Base-by-base conservation (phyloP, 495 filamentous ascomycete species). In the Hyphodiscus hymeniophilus region DNA sequence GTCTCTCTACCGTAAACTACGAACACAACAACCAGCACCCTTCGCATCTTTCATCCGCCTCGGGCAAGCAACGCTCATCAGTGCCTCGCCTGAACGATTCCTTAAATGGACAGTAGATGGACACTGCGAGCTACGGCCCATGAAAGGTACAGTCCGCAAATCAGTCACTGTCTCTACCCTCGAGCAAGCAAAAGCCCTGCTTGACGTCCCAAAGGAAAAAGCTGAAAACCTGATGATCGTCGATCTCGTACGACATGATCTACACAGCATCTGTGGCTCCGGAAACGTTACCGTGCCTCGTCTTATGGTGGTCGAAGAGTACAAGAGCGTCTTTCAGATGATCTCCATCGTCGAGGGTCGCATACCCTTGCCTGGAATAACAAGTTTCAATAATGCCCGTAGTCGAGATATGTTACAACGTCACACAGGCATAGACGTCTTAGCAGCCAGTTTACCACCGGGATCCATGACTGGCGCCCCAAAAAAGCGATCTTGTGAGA, bases 171-270 rank as follows among this genome's bases (percentile, higher is more conserved):
- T 70, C 0, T 41, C 63, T 0, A 91, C 84, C 1, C 67, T 82
- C 34, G 74, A 69, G 11, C 70, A 83, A 53, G 91, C 90, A 12
- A 78, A 76, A 32, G 62, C 63, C 32, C 76, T 89, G 49, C 75
- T 95, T 3, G 71, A 80, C 41, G 74, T 84, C 1, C 80, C 82
- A 11, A 98, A 98, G 60, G 92, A 96, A 59, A 82, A 81, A 57
- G 90, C 92, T 11, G 92, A 98, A 66, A 96, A 96, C 58, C 76
- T 98, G 6, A 98, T 98, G 92, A 96, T 98, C 50, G 89, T 95
- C 1, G 92, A 96, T 66, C 71, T 98, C 5, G 89, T 95, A 23
- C 75, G 91, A 0, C 91, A 96, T 60, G 92, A 98, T 63, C 70
- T 98, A 17, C 85, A 91, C 62, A 77, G 80, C 30, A 80, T 94